Conservation (phyloP, 2,329 filamentous ascomycete species). For the Fusarium drepaniforme region DNA sequence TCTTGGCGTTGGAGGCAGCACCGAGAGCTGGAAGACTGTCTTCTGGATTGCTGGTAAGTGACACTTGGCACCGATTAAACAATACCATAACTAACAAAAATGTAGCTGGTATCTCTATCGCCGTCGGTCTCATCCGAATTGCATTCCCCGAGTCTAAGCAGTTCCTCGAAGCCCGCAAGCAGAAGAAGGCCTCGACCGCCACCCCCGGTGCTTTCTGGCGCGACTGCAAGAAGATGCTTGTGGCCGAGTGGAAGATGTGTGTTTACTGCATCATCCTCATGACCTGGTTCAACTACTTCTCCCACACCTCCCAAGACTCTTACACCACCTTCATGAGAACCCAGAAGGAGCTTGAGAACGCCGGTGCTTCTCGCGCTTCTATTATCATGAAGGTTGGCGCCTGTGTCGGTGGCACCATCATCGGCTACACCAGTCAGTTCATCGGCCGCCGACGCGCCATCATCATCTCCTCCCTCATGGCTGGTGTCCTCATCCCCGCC, state of each 20-base stretch:
- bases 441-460: slow-evolving; percentile 79
- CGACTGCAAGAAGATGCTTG: slow-evolving; percentile 77
- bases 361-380: slow-evolving; percentile 76
- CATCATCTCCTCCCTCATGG: slow-evolving; percentile 69
- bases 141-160: slow-evolving; percentile 81
- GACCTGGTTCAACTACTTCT: slow-evolving; percentile 82
- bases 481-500: slow-evolving; percentile 73
- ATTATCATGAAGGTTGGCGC: slow-evolving; percentile 86
- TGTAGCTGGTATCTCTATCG: slow-evolving; percentile 73
- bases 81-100: neutral
- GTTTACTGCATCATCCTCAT: slow-evolving; percentile 83
- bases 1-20: slow-evolving; percentile 75
- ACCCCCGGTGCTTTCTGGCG: slow-evolving; percentile 71
- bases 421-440: slow-evolving; percentile 82
- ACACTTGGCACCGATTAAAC: no score
- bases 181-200: slow-evolving; percentile 57
- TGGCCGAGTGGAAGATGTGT: slow-evolving; percentile 80
- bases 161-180: slow-evolving; percentile 76
- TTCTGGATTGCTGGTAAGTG: slow-evolving; percentile 74
- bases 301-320: slow-evolving; percentile 83
- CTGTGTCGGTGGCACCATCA: slow-evolving; percentile 78
- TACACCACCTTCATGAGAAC: slow-evolving; percentile 85
- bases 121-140: slow-evolving; percentile 75
- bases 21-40: slow-evolving; percentile 78
- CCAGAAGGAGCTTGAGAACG: slow-evolving; percentile 76